These are phyloP conservation scores for Musa itinerans DNA, from an alignment of 176 grass and related monocot genomes.

Conservation along the genomic window DNA sequence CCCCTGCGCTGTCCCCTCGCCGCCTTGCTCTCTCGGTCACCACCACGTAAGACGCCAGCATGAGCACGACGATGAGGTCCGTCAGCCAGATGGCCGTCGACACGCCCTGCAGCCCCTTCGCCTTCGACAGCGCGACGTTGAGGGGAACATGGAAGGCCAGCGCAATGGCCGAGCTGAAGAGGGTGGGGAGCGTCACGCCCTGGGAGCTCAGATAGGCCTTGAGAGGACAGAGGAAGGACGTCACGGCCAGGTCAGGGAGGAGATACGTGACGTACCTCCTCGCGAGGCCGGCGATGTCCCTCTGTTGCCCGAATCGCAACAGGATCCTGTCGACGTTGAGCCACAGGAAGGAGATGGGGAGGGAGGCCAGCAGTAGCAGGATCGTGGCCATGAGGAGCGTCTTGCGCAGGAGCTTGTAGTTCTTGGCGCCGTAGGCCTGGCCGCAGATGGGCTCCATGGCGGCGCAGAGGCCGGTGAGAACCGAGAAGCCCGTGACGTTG, in stretches of 20 bases:
- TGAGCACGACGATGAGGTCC: slow-evolving; percentile 35
- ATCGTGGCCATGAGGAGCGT: slow-evolving; percentile 53
- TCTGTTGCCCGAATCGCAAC: slow-evolving; percentile 50
- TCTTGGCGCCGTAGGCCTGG: slow-evolving; percentile 77
- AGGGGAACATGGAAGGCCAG: slow-evolving; percentile 63
- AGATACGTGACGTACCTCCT: slow-evolving; percentile 38
- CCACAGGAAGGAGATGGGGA: slow-evolving; percentile 67
- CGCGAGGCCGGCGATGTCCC: slow-evolving; percentile 42
- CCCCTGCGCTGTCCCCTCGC: not conserved
- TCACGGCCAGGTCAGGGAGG: slow-evolving; percentile 60
- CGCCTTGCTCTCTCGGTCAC: slow-evolving; percentile 14
- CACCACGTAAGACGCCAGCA: slow-evolving; percentile 39
- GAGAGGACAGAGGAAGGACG: slow-evolving; percentile 55
- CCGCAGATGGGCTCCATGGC: slow-evolving; percentile 96
- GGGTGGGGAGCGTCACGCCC: slow-evolving; percentile 61
- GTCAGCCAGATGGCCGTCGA: slow-evolving; percentile 59
- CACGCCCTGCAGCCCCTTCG: slow-evolving; percentile 51
- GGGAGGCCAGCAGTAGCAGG: slow-evolving; percentile 43
- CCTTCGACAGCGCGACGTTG: slow-evolving; percentile 33
- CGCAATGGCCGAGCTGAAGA: slow-evolving; percentile 37
- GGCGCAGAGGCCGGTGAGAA: slow-evolving; percentile 58
- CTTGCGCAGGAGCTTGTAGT: slow-evolving; percentile 48
- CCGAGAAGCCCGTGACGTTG: slow-evolving; percentile 78
- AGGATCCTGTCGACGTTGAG: slow-evolving; percentile 57
- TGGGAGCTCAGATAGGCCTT: slow-evolving; percentile 78